Base-by-base conservation (phyloP, 2,329 filamentous ascomycete genomes). In the Aschersonia sp. region DNA sequence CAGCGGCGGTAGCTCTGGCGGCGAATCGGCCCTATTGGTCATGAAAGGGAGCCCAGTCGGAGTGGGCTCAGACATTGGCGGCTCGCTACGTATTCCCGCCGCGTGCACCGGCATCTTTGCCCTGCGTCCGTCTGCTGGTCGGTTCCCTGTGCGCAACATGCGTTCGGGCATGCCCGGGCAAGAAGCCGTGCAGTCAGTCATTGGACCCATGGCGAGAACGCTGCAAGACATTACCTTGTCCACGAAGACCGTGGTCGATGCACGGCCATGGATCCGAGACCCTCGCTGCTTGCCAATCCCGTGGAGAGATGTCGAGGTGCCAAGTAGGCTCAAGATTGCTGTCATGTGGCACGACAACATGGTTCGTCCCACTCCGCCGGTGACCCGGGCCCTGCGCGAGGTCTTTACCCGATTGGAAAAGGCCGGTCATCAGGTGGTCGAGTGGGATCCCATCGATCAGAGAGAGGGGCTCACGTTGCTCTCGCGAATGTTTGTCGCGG, bases 331-430 rank as follows among this genome's bases (percentile, higher is more conserved):
- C 30, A 73, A 67, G 42, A 65, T 86, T 47, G 81, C 68, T 5
- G 72, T 85, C 33, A 68, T 85, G 61, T 79, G 74, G 72, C 67
- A 81, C 58, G 83, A 86, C 57, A 76, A 73, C 8, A 68, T 79
- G 45, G 80, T 83, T 5, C 68, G 62, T 5, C 82, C 83, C 0
- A 83, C 84, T 46, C 81, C 83, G 3, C 82, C 82, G 0, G 70
- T 85, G 4, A 62, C 68, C 0, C 69, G 79, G 5, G 80, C 77
- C 1, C 58, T 85, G 8, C 59, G 63, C 3, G 58, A 66, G 5
- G 62, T 75, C 0, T 68, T 66, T 0, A 59, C 63, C 2, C 67
- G 60, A 45, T 63, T 81, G 11, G 55, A 62, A 40, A 60, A 57
- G 0, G 65, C 69, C 0, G 73, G 72, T 1, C 67, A 79, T 53